Percentiles rank a stretch among this genome's conserved stretches.
Conservation (phyloP, 1,139 yeast genomes). For the Hemisphaericaspora lyxosophila region DNA sequence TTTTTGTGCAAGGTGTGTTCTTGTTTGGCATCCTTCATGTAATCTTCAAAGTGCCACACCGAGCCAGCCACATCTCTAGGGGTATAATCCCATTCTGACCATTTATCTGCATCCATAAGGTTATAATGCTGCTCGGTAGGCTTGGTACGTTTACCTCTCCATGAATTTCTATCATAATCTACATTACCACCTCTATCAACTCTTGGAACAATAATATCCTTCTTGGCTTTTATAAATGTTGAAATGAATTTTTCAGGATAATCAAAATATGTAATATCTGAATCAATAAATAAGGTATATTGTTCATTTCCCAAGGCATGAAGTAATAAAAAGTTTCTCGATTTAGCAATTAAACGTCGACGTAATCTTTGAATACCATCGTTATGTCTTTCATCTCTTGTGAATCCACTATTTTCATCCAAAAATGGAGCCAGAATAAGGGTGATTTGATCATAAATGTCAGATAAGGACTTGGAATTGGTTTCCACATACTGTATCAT, state of each 20-base stretch:
- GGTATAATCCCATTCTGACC: conserved; percentile 32
- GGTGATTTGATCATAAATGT: conserved; percentile 22
- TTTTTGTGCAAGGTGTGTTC: conserved; percentile 16
- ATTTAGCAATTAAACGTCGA: conserved; percentile 34
- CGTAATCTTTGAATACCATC: conserved; percentile 32
- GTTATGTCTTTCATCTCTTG: conserved; percentile 29
- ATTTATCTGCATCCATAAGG: conserved; percentile 27
- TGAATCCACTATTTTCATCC: conserved; percentile 22
- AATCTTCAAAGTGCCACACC: conserved; percentile 31
- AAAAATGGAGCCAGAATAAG: conserved; percentile 34
- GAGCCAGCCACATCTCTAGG: conserved; percentile 32
- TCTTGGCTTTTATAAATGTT: conserved; percentile 28
- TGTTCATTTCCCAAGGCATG: conserved; percentile 29
- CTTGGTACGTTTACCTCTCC: conserved; percentile 40
- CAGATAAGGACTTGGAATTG: conserved; percentile 11
- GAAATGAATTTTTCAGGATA: conserved; percentile 22
- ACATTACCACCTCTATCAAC: conserved; percentile 20
- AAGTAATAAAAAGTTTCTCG: conserved; percentile 36
- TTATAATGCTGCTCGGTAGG: conserved; percentile 32
- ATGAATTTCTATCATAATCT: conserved; percentile 45
- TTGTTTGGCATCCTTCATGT: conserved; percentile 19
- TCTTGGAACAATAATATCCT: conserved; percentile 43
- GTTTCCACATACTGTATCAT: conserved; percentile 19
- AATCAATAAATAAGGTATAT: conserved; percentile 45
- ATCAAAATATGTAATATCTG: conserved; percentile 36